Evolutionary conservation across 768 basidiomycete genomes (phyloP), one percentile per base, ranked within the genome.

Genomic region (Termitomyces sp.): DNA sequence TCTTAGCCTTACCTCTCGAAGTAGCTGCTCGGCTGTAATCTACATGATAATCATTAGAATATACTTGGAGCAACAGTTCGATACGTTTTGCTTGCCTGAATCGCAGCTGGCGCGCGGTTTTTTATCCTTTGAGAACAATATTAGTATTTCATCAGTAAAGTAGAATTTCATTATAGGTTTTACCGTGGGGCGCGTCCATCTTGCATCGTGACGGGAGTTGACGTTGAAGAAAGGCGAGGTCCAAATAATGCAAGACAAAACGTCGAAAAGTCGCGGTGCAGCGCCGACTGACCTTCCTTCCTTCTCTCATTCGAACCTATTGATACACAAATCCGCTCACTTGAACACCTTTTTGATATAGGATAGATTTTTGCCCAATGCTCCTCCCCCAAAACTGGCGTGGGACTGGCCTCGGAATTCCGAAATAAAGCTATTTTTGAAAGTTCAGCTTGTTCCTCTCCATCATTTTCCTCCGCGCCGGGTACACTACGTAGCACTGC

Each of bases 21-120:
- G 79, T 42, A 99, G 86, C 75, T 99, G 97, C 74, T 98, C 97
- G 14, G 97, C 93, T 57, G 97, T 98, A 75, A 98, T 95, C 93
- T 98, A 73, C 46, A 45, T 49, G 59, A 47, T 60, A 61, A 58
- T 49, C 54, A 45, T 56, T 32, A 57, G 40, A 43, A 35, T 4
- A 41, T 35, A 17, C 34, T 9, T 43, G 38, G 25, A 23, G 21
- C 50, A 10, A 31, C 17, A 16, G 25, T 14, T 34, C 42, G 35
- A 51, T 47, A 62, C 41, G 41, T 31, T 53, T 56, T 52, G 70
- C 83, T 60, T 51, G 91, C 93, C 73, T 96, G 94, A 59, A 98
- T 80, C 58, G 93, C 90, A 48, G 96, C 96, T 40, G 96, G 89
- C 17, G 96, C 96, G 51, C 96, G 83, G 73, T 98, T 98, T 82